Evolutionary conservation across 768 basidiomycete species (phyloP).

Genomic region (Xanthoconium purpureum): DNA sequence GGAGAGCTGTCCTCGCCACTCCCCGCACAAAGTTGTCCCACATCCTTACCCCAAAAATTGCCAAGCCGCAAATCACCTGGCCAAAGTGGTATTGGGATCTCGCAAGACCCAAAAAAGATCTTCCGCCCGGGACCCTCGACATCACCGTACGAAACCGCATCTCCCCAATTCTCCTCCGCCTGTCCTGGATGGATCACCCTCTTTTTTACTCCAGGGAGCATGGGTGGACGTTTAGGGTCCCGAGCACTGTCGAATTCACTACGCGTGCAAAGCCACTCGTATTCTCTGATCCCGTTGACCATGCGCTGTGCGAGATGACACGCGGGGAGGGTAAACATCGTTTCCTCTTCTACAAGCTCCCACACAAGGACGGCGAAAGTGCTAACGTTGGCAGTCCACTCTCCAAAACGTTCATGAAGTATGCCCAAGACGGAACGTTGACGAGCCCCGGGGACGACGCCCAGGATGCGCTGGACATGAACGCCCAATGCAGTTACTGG

Average conservation of each 20-base stretch:
- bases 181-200: conserved; percentile 87
- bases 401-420: conserved; percentile 84
- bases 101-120: conserved; percentile 64
- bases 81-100: conserved; percentile 98
- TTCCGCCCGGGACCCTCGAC: conserved; percentile 71
- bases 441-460: conserved; percentile 81
- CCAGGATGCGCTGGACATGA: conserved; percentile 83
- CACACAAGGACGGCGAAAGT: conserved; percentile 92
- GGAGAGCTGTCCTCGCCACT: conserved; percentile 41
- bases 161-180: conserved; percentile 77
- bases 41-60: conserved; percentile 14
- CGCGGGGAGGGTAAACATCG: conserved; percentile 38
- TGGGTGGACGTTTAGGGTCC: conserved; percentile 89
- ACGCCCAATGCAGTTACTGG: conserved; percentile 96
- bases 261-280: conserved; percentile 45
- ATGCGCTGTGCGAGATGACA: conserved; percentile 46
- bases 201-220: conserved; percentile 82
- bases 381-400: conserved; percentile 96
- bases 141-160: conserved; percentile 80
- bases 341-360: conserved; percentile 83
- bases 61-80: conserved; percentile 61
- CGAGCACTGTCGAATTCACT: conserved; percentile 41
- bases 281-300: conserved; percentile 66
- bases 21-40: background rate
- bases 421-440: conserved; percentile 81